Evolutionary conservation across 805 yeast species (phyloP), one percentile per base, ranked within the genome.

Genomic region (Saturnispora galanensis): DNA sequence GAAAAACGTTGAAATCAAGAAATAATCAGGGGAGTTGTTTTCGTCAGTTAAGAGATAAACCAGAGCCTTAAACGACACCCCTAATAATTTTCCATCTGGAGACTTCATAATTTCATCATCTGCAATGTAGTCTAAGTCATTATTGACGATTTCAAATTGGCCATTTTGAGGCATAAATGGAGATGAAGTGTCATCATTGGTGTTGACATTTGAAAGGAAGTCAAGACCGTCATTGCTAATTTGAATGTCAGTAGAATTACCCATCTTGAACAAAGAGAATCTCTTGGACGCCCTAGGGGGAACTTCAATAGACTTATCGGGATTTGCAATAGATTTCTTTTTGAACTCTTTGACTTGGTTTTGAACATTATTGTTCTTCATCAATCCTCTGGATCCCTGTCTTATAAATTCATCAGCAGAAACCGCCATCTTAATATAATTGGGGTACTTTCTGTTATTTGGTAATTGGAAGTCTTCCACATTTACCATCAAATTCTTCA

Each of bases 1-100:
- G 65, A 89, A 77, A 56, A 88, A 84, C 0, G 93, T 76, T 0
- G 93, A 76, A 3, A 77, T 69, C 47, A 81, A 76, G 55, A 82
- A 79, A 46, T 77, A 77, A 47, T 77, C 84, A 2, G 87, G 82
- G 12, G 80, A 79, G 15, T 60, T 53, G 1, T 71, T 59, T 31
- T 83, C 90, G 59, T 83, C 81, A 0, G 89, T 83, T 41, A 83
- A 61, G 18, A 84, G 68, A 52, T 68, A 73, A 3, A 84, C 75
- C 46, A 84, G 65, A 0, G 86, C 84, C 51, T 77, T 74, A 58
- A 83, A 80, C 0, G 89, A 80, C 2, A 84, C 82, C 11, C 89
- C 90, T 38, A 80, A 57, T 17, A 83, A 58, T 41, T 68, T 70
- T 1, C 77, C 77, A 33, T 70, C 71, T 51, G 74, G 79, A 15